These are phyloP conservation scores for Phytophthora idaei DNA, from an alignment of 352 stramenopile species.

Conservation along the genomic window DNA sequence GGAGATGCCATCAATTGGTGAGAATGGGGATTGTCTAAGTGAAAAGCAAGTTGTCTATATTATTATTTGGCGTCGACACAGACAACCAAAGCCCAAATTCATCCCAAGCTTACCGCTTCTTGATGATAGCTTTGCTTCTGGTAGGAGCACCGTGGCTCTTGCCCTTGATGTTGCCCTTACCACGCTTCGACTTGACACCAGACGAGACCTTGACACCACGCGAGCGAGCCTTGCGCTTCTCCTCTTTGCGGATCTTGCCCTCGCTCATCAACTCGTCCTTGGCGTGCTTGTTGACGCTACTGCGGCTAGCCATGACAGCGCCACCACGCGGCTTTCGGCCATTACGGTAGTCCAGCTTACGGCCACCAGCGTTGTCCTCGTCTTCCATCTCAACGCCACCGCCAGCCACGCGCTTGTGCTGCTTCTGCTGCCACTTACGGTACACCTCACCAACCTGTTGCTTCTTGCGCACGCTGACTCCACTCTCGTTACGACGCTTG, in stretches of 20 bases:
- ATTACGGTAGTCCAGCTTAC: constrained; percentile 79
- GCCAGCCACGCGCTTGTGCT: constrained; percentile 84
- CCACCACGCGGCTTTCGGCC: constrained; percentile 68
- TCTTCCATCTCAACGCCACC: constrained; percentile 74
- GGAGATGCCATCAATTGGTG: constrained; percentile 67
- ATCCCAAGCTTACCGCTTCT: constrained; percentile 41
- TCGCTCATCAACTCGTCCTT: constrained; percentile 84
- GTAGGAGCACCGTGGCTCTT: constrained; percentile 84
- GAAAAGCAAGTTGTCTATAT: constrained; percentile 39
- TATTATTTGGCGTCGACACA: constrained; percentile 34
- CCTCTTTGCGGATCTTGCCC: constrained; percentile 84
- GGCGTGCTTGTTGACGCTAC: constrained; percentile 74
- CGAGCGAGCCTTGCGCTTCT: constrained; percentile 84
- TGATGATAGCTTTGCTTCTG: constrained; percentile 85
- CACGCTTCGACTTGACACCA: constrained; percentile 52
- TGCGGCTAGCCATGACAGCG: constrained; percentile 40
- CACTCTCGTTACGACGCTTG: constrained; percentile 88
- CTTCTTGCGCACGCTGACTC: constrained; percentile 85
- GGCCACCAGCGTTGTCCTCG: constrained; percentile 46
- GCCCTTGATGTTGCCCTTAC: constrained; percentile 76
- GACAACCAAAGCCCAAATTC: constrained; percentile 11
- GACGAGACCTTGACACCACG: constrained; percentile 71
- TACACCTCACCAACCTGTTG: constrained; percentile 92
- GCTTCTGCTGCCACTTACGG: constrained; percentile 93
- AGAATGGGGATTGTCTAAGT: constrained; percentile 3